These are phyloP conservation scores for Microbotryum intermedium DNA, from an alignment of 1,284 basidiomycete species.

Conservation along the genomic window DNA sequence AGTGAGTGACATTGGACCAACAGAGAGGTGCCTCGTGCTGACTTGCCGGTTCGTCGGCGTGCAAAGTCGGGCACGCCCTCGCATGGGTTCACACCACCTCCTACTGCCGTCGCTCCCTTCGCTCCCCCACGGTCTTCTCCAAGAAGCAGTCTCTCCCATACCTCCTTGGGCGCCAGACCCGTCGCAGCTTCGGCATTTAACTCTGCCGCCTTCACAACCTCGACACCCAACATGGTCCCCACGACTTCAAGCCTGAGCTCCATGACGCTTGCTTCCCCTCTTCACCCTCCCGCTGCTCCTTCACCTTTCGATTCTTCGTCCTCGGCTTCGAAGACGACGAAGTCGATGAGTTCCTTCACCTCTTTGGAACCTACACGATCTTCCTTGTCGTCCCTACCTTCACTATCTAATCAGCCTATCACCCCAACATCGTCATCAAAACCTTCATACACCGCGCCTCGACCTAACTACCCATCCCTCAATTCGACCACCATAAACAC, in stretches of 20 bases:
- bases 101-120: background rate
- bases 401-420: background rate
- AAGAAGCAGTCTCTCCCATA: constrained; percentile 22
- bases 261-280: constrained; percentile 16
- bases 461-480: background rate
- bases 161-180: constrained; percentile 33
- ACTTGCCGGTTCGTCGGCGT: too few relatives aligned
- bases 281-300: background rate
- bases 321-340: too few relatives aligned
- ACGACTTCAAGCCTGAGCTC: constrained; percentile 2
- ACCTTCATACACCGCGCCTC: background rate
- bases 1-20: constrained; percentile 1
- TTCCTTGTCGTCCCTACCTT: constrained; percentile 3
- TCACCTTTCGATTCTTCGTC: constrained; percentile 3
- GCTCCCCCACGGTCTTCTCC: constrained; percentile 18
- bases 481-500: constrained; percentile 2
- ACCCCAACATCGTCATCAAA: background rate
- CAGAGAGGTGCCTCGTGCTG: background rate
- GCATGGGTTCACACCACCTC: background rate
- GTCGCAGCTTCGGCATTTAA: constrained; percentile 44
- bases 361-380: constrained; percentile 8
- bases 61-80: constrained; percentile 20
- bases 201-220: constrained; percentile 37
- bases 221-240: background rate
- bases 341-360: background rate